Percentiles rank a stretch among this genome's conserved stretches.
Evolutionary conservation across 345 rosid genomes (phyloP).

Genomic region (Pelargonium nanum): DNA sequence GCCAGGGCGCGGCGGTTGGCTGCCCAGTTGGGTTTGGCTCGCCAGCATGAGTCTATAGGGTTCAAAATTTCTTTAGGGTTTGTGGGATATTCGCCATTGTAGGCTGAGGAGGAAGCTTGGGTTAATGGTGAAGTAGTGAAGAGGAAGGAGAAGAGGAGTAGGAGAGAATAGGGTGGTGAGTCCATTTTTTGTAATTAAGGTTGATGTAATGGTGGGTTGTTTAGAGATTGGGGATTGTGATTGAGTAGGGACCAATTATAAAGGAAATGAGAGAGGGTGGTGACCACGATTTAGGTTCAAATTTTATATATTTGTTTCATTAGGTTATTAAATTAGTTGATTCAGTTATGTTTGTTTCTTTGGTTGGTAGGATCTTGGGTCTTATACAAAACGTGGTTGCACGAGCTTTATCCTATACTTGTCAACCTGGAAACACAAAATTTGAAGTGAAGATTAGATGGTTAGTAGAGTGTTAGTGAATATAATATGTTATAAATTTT

Average conservation of each 20-base stretch:
- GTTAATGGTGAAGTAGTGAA: too few relatives aligned
- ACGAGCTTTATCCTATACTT: background rate
- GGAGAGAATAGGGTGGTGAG: background rate
- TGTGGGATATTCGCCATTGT: background rate
- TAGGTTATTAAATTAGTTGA: too few relatives aligned
- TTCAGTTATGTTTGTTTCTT: background rate
- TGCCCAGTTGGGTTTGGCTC: conserved; percentile 11
- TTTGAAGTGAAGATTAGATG: too few relatives aligned
- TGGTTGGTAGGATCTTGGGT: background rate
- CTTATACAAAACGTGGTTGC: conserved; percentile 1
- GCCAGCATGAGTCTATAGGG: conserved; percentile 18
- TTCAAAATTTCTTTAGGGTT: background rate
- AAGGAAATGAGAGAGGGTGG: background rate
- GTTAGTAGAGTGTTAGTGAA: too few relatives aligned
- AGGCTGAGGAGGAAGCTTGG: too few relatives aligned
- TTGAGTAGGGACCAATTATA: too few relatives aligned
- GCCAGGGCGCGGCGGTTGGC: conserved; percentile 9
- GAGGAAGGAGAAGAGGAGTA: background rate
- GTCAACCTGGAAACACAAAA: too few relatives aligned
- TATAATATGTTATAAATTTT: too few relatives aligned
- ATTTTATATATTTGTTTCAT: background rate
- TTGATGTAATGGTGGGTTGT: background rate
- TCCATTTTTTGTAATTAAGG: background rate
- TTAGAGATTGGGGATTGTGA: too few relatives aligned
- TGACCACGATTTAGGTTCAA: background rate